Evolutionary conservation across 495 filamentous ascomycete genomes (phyloP).

Genomic region (Paragyromitra xinjiangensis): DNA sequence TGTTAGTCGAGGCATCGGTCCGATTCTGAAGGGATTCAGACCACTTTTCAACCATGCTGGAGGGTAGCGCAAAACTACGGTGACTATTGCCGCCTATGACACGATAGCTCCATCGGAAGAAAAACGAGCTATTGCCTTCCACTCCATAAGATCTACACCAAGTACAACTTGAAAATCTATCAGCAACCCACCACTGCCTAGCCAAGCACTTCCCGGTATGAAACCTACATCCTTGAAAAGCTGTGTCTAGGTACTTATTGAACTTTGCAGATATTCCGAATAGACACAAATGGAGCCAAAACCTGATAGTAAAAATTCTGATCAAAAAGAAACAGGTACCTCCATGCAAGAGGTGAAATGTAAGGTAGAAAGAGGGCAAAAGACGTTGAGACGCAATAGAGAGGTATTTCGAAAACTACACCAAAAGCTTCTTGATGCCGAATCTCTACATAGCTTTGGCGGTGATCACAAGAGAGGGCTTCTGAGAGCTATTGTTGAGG

Average conservation of each 20-base stretch:
- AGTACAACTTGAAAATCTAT: background rate
- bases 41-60: background rate
- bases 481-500: background rate
- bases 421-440: background rate
- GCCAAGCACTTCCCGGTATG: background rate
- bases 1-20: background rate
- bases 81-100: background rate
- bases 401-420: background rate
- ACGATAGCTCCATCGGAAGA: background rate
- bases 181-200: background rate
- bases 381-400: background rate
- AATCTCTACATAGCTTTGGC: background rate
- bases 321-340: background rate
- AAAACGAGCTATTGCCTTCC: background rate
- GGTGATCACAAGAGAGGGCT: background rate
- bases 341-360: background rate
- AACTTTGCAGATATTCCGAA: background rate
- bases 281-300: background rate
- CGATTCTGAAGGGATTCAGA: background rate
- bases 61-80: background rate
- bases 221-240: background rate
- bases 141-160: background rate
- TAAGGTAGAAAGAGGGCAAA: slow-evolving; percentile 2
- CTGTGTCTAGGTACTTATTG: background rate
- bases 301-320: background rate